A percentile compares a stretch with the other conserved stretches of the same genome.
These are phyloP conservation scores for Sphaerulina vaccinii DNA, from an alignment of 2,329 filamentous ascomycete genomes.

Conservation along the genomic window DNA sequence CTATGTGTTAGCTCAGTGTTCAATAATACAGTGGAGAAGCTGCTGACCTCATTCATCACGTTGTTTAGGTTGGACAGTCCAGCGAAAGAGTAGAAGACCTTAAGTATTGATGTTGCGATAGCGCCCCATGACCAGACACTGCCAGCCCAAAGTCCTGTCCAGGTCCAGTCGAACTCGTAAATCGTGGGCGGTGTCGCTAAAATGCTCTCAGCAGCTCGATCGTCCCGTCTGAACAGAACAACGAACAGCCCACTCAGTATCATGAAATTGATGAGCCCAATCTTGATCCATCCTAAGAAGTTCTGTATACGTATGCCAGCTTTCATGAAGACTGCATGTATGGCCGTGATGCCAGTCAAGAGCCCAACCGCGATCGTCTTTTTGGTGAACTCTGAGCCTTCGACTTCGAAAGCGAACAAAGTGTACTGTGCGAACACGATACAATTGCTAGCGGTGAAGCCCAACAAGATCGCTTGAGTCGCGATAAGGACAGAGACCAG, in stretches of 20 bases:
- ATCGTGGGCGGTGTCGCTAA: background rate
- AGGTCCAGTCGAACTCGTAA: slow-evolving; percentile 21
- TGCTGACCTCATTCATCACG: slow-evolving; percentile 70
- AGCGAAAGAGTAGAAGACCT: slow-evolving; percentile 67
- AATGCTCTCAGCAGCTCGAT: slow-evolving; percentile 1
- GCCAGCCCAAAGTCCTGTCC: slow-evolving; percentile 24
- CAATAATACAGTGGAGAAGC: no score
- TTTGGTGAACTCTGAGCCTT: slow-evolving; percentile 52
- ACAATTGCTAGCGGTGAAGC: slow-evolving; percentile 69
- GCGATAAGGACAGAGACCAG: slow-evolving; percentile 64
- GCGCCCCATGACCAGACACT: slow-evolving; percentile 62
- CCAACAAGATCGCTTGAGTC: slow-evolving; percentile 62
- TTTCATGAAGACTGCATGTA: slow-evolving; percentile 41
- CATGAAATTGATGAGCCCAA: slow-evolving; percentile 41
- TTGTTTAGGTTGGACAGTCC: slow-evolving; percentile 68
- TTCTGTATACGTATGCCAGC: slow-evolving; percentile 42
- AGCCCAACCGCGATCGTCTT: slow-evolving; percentile 51
- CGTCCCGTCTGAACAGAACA: slow-evolving; percentile 32
- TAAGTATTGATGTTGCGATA: slow-evolving; percentile 66
- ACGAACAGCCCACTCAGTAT: slow-evolving; percentile 40
- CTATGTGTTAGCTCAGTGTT: no score
- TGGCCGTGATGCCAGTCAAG: slow-evolving; percentile 40
- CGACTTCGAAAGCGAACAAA: slow-evolving; percentile 55
- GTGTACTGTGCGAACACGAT: slow-evolving; percentile 27
- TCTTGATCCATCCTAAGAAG: slow-evolving; percentile 43